phyloP scores from a whole-genome alignment of 73 alveolate genomes.

The Uronychia setigera region DNA sequence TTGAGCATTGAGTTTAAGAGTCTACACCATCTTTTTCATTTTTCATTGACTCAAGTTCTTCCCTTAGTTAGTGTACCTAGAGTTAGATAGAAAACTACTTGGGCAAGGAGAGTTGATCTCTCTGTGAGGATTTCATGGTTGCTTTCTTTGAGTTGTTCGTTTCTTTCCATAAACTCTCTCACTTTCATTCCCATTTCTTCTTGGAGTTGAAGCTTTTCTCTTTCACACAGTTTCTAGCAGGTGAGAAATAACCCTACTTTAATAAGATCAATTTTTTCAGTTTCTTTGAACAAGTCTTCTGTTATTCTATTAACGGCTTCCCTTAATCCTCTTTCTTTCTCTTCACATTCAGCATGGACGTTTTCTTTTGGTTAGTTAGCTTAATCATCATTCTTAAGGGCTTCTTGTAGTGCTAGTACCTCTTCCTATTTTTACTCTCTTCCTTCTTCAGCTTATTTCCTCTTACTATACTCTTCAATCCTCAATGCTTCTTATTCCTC shows the following conservation, averaged over 20 bases:
- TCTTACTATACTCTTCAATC: background rate
- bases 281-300: background rate
- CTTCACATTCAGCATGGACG: background rate
- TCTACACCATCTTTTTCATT: background rate
- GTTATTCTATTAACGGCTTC: background rate
- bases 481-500: background rate
- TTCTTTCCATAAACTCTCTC: background rate
- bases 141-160: background rate
- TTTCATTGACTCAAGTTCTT: background rate
- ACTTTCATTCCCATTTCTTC: background rate
- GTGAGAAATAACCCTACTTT: background rate
- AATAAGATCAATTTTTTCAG: background rate
- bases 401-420: background rate
- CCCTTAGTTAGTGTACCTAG: background rate
- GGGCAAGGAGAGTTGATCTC: background rate
- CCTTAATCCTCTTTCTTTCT: background rate
- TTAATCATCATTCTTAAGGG: background rate
- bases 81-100: background rate
- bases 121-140: background rate
- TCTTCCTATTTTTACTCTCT: background rate
- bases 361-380: too few species aligned
- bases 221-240: background rate
- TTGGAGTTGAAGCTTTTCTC: background rate
- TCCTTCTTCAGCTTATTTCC: background rate
- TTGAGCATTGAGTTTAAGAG: background rate